Conservation (phyloP, 2,329 filamentous ascomycete species). For the Blastomyces parvus region DNA sequence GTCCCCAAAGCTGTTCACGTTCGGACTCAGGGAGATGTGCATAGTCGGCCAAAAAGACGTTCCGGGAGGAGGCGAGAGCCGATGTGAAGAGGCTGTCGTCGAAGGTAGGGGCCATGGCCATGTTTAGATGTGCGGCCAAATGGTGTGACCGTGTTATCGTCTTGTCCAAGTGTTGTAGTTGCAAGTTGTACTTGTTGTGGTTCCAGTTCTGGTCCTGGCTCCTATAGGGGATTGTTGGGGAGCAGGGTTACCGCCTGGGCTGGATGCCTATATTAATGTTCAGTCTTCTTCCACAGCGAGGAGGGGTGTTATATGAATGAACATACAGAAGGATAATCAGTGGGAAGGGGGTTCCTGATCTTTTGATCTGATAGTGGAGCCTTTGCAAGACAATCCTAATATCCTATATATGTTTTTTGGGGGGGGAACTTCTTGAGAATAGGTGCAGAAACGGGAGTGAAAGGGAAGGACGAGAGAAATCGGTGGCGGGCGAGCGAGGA, state of each 20-base stretch:
- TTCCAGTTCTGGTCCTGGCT: background rate
- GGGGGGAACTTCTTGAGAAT: too few species aligned
- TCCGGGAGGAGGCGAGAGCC: slow-evolving; percentile 35
- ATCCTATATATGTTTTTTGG: too few species aligned
- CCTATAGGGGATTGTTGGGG: background rate
- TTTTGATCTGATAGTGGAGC: background rate
- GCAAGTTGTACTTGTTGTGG: background rate
- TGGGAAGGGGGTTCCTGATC: too few species aligned
- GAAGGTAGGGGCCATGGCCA: slow-evolving; percentile 22
- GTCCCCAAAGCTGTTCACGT: slow-evolving; percentile 34
- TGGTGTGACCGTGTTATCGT: background rate
- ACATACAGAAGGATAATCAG: background rate
- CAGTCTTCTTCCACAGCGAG: background rate
- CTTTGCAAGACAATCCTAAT: background rate
- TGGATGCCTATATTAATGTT: background rate
- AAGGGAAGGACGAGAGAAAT: too few species aligned
- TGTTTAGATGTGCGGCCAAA: background rate
- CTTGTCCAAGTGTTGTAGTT: too few species aligned
- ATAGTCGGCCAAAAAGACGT: slow-evolving; percentile 34
- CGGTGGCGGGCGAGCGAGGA: too few species aligned
- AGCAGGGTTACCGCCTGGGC: background rate
- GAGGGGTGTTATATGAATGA: too few species aligned
- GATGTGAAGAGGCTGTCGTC: slow-evolving; percentile 33
- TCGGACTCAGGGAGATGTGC: slow-evolving; percentile 34
- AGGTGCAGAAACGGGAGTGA: too few species aligned